Evolutionary conservation across 108 stramenopile species (phyloP), one percentile per base, ranked within the genome.

Genomic region (Seminavis robusta): DNA sequence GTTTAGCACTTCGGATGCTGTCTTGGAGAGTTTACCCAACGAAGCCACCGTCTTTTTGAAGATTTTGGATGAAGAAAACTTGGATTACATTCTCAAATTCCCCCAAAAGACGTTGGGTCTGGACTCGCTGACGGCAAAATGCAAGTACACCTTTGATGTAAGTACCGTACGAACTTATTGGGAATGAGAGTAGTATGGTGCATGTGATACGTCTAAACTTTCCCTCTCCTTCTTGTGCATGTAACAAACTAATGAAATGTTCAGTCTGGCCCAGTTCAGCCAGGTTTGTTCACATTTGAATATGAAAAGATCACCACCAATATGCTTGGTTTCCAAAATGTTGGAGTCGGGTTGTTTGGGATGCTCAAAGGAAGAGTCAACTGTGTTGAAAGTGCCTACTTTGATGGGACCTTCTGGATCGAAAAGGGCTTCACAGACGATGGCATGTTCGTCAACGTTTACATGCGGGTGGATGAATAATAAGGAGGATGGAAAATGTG

Each of bases 361-460:
- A 48, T 90, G 58, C 61, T 90, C 2, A 63, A 86, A 59, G 88
- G 88, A 42, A 37, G 84, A 32, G 55, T 61, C 1, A 77, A 48
- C 26, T 76, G 65, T 30, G 65, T 90, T 42, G 68, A 81, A 39
- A 78, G 80, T 1, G 66, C 66, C 27, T 90, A 70, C 61, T 86
- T 77, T 54, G 88, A 90, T 67, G 75, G 69, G 11, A 54, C 61
- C 36, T 48, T 83, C 31, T 90, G 84, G 88, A 81, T 90, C 56
- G 84, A 84, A 61, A 61, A 67, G 16, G 77, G 77, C n/a, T n/a
- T n/a, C n/a, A n/a, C n/a, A n/a, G n/a, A n/a, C n/a, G n/a, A n/a
- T n/a, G n/a, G n/a, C n/a, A n/a, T n/a, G n/a, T n/a, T n/a, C n/a
- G n/a, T n/a, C n/a, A n/a, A n/a, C n/a, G n/a, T n/a, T n/a, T n/a